Base-by-base conservation (phyloP, 306 rosid species). In the Fragaria nilgerrensis region DNA sequence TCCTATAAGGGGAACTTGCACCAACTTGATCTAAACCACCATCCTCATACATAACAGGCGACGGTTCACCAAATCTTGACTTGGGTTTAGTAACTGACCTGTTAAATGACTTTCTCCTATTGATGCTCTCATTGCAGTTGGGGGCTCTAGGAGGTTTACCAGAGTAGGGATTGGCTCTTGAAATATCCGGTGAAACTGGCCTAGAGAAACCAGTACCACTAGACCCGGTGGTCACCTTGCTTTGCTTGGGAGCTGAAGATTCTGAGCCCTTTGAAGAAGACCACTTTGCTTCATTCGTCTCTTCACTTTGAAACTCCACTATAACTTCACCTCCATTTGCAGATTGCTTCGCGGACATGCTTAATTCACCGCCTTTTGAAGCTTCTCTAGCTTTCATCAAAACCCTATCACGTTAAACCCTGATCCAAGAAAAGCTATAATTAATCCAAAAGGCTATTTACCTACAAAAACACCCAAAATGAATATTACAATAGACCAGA, bases 1-100 rank as follows among this genome's bases (percentile, higher is more conserved):
- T 41, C 70, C 88, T 68, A 73, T 19, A 76, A 0, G 92, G 87
- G 15, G 96, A 93, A 80, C 73, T 75, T 73, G 78, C 78, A 52
- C 56, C 83, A 20, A 70, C 45, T 39, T 86, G 84, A 58, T 88
- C 94, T 75, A 77, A 63, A 49, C 1, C 44, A 75, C 59, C 83
- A 76, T 90, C 97, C 34, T 92, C 94, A 55, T 81, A 68, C 71
- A 74, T 23, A 67, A 81, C n/a, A 9, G 56, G 70, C 29, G 91
- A 72, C 16, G 84, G 90, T 83, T 95, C 98, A 62, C 87, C 92
- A 80, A 92, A 92, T 64, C 98, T 88, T 71, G 98, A 90, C 84
- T 92, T 92, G 75, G 98, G 91, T 75, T 85, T 89, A 19, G 93
- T 88, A 53, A 84, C 81, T 63, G 92, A 92, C 86, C 97, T 85